Base-by-base conservation (phyloP, 2,329 filamentous ascomycete genomes). In the Xylariales sp. region DNA sequence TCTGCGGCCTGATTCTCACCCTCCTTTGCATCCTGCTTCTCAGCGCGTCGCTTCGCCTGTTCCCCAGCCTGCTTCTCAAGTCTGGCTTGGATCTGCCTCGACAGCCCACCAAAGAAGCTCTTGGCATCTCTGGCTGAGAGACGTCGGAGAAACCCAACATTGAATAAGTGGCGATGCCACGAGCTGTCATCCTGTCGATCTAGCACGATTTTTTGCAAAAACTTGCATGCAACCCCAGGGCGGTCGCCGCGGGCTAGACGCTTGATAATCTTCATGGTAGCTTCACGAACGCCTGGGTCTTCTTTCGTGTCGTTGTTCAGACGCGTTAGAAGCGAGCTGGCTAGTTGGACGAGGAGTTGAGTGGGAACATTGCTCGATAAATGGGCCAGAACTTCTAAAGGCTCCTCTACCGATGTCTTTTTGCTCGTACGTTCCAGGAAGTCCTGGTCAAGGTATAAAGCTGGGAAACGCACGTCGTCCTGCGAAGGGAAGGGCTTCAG, bases 151-250 rank as follows among this genome's bases (percentile, higher is more conserved):
- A 61, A 60, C 0, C 42, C 24, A 2, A 33, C 4, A 22, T 46
- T 57, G 21, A 65, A 46, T 2, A 64, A 42, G 18, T 54, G 49
- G 0, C 59, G 52, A 36, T 63, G 59, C 58, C 57, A 64, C 2
- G 58, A 55, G 29, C 57, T 64, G 16, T 57, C 51, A 5, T 57
- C 52, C 3, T 44, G 44, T 7, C 51, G 44, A 4, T 62, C 45
- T 11, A 64, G 31, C 3, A 64, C 45, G 8, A 64, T 31, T 12
- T 58, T 43, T 3, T 49, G 51, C 4, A 66, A 52, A 2, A 63
- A 54, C 0, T 57, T 50, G 5, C 50, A 54, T 0, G 62, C 63
- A 2, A 55, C 37, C 1, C 44, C 42, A 0, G 63, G 63, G 15
- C 52, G 51, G 12, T 64, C 60, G 18, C 59, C 54, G 1, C 28